phyloP scores from a whole-genome alignment of 2,329 filamentous ascomycete species.

The Fusarium liriodendri region DNA sequence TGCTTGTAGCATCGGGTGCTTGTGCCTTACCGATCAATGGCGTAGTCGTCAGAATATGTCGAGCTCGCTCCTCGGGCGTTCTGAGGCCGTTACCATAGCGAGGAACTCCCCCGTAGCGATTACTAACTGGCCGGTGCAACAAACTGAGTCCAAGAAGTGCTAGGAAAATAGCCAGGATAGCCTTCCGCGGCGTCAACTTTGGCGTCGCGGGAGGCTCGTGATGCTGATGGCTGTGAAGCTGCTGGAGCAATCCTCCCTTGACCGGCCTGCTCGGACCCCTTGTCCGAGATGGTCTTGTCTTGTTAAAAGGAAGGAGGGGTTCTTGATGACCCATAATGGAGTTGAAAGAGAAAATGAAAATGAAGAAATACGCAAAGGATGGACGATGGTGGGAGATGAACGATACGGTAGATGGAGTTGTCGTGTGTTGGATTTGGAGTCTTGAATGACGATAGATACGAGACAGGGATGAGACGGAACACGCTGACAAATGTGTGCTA shows the following conservation, averaged over 20 bases:
- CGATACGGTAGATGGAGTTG: background rate
- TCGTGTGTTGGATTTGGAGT: background rate
- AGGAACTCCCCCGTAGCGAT: slow-evolving; percentile 38
- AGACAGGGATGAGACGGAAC: slow-evolving; percentile 28
- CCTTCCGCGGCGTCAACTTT: slow-evolving; percentile 41
- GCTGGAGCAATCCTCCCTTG: slow-evolving; percentile 34
- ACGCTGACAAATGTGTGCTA: slow-evolving; percentile 31
- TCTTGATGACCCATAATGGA: slow-evolving; percentile 36
- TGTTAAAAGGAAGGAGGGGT: slow-evolving; percentile 36
- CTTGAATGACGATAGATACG: background rate
- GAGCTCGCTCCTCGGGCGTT: slow-evolving; percentile 59
- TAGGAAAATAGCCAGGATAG: slow-evolving; percentile 39
- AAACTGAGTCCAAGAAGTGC: slow-evolving; percentile 43
- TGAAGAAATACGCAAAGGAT: background rate
- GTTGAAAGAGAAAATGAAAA: background rate
- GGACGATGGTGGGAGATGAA: background rate
- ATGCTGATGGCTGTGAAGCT: slow-evolving; percentile 33
- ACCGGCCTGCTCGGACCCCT: slow-evolving; percentile 24
- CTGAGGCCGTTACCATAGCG: slow-evolving; percentile 43
- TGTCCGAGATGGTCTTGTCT: slow-evolving; percentile 24
- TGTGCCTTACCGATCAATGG: slow-evolving; percentile 60
- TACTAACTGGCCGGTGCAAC: slow-evolving; percentile 40
- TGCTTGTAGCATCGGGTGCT: background rate
- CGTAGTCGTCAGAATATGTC: slow-evolving; percentile 56
- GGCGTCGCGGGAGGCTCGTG: slow-evolving; percentile 34